phyloP scores from a whole-genome alignment of 352 stramenopile species.

The Halophytophthora batemanensis region DNA sequence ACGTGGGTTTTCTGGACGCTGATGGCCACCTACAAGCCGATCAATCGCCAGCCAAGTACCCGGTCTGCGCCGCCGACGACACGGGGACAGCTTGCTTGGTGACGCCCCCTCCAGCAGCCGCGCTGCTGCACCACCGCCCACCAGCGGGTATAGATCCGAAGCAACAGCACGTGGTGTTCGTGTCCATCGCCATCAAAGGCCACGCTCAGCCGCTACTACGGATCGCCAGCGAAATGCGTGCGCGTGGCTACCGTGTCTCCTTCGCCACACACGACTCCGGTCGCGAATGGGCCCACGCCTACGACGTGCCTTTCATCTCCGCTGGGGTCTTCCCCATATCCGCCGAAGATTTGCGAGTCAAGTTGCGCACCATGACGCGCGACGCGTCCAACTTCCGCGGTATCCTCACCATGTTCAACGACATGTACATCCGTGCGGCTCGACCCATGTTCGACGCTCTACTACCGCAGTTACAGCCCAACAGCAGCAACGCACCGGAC shows the following conservation, averaged over 20 bases:
- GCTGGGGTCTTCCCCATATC: slow-evolving; percentile 74
- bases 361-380: slow-evolving; percentile 75
- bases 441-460: slow-evolving; percentile 79
- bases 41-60: no score
- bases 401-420: slow-evolving; percentile 88
- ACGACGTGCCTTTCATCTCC: slow-evolving; percentile 64
- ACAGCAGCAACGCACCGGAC: slow-evolving; percentile 33
- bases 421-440: slow-evolving; percentile 78
- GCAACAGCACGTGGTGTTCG: slow-evolving; percentile 65
- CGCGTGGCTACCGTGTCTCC: slow-evolving; percentile 66
- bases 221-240: slow-evolving; percentile 70
- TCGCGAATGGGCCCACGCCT: slow-evolving; percentile 59
- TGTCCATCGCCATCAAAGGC: slow-evolving; percentile 80
- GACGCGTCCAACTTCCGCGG: slow-evolving; percentile 82
- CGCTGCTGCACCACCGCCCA: no score
- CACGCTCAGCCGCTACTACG: slow-evolving; percentile 78
- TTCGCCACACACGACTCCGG: slow-evolving; percentile 85
- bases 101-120: no score
- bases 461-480: slow-evolving; percentile 37
- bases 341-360: slow-evolving; percentile 60
- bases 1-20: no score
- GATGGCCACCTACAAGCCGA: no score
- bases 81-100: no score
- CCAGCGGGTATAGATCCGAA: slow-evolving; percentile 22
- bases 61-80: no score